Base-by-base conservation (phyloP, 1,284 basidiomycete species). In the Acaromyces ingoldii region DNA sequence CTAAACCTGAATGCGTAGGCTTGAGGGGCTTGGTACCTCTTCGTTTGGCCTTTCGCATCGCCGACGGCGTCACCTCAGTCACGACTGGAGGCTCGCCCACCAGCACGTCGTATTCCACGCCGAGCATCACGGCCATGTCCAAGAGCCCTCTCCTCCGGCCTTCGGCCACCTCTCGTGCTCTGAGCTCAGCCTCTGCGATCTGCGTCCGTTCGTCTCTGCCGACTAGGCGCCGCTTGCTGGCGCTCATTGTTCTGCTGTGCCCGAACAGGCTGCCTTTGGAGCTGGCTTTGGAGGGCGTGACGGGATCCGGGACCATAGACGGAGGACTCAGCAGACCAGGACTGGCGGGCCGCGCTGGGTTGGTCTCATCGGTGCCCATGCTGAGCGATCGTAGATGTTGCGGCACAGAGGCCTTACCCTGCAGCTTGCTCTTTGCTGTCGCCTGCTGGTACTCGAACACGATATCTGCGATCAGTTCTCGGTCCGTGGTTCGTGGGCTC, bases 111-210 rank as follows among this genome's bases (percentile, higher is more conserved):
- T 63, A 55, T 17, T 71, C 65, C 28, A 71, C 60, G 25, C 65
- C 58, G 31, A 71, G 61, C n/a, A 70, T 46, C 1, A 60, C 58
- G 10, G 67, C 62, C 19, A 65, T 63, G 22, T 71, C 67, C 9
- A 60, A 53, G 9, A 71, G 48, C 2, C 58, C 68, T 15, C 50
- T 53, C 25, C 56, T 60, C 40, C 68, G 55, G 5, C 58, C 57
- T 24, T 71, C 67, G 45, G 38, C 62, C 42, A 71, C 54, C 43
- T 71, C 68, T 22, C 68, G 53, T 6, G 57, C 63, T n/a, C 52
- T 48, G 15, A 65, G 55, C 51, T 65, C 60, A 31, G 63, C 60
- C 45, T 69, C 68, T n/a, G 57, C 62, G 2, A 71, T 52, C 17
- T 65, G 59, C 3, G 59, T 58, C 0, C 67, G 53, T 33, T 71